phyloP scores from a whole-genome alignment of 352 stramenopile genomes.

The Phytophthora citrophthora region DNA sequence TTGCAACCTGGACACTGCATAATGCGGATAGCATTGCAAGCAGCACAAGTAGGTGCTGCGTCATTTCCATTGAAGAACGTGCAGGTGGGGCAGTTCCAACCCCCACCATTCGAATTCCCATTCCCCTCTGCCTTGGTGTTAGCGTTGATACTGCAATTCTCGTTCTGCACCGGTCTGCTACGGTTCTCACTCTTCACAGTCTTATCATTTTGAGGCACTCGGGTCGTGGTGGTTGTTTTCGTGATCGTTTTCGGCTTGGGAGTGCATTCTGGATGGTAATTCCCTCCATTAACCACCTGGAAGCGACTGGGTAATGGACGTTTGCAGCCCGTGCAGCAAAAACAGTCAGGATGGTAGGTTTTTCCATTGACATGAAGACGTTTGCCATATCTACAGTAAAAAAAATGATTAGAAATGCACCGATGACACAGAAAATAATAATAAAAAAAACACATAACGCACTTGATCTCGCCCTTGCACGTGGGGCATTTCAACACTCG shows the following conservation, averaged over 20 bases:
- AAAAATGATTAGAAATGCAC: slow-evolving; percentile 17
- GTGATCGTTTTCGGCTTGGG: slow-evolving; percentile 30
- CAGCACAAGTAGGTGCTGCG: slow-evolving; percentile 27
- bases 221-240: slow-evolving; percentile 25
- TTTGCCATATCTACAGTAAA: slow-evolving; percentile 37
- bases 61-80: slow-evolving; percentile 46
- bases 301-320: slow-evolving; percentile 41
- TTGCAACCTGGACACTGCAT: slow-evolving; percentile 38
- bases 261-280: slow-evolving; percentile 49
- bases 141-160: slow-evolving; percentile 22
- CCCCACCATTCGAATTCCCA: slow-evolving; percentile 4
- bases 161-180: slow-evolving; percentile 1
- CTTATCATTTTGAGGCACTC: not conserved
- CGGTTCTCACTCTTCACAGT: slow-evolving; percentile 6
- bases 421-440: not conserved
- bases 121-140: slow-evolving; percentile 15
- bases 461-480: slow-evolving; percentile 47
- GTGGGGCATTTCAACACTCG: slow-evolving; percentile 49
- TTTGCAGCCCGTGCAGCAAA: slow-evolving; percentile 53
- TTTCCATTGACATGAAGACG: slow-evolving; percentile 47
- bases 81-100: slow-evolving; percentile 44
- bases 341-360: slow-evolving; percentile 57
- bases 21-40: slow-evolving; percentile 29
- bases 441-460: not conserved
- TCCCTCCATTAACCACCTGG: slow-evolving; percentile 42